phyloP scores from a whole-genome alignment of 345 rosid genomes.

The Cardamine resedifolia region DNA sequence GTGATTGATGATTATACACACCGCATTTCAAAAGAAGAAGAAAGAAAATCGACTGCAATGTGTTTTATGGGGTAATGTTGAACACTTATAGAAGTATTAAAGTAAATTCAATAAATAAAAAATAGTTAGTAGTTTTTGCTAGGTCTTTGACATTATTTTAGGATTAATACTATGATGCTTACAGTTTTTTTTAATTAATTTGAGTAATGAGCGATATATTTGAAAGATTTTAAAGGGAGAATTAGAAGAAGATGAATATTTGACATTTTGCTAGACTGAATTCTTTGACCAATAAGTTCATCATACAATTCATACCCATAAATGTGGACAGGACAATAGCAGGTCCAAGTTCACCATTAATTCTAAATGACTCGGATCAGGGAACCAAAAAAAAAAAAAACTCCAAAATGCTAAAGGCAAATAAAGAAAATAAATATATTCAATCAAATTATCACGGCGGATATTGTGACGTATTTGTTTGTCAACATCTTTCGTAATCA shows the following conservation, averaged over 20 bases:
- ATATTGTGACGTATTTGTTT: not conserved
- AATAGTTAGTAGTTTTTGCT: not conserved
- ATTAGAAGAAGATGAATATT: not conserved
- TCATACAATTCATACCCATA: not conserved
- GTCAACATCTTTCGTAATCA: not conserved
- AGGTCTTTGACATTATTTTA: not conserved
- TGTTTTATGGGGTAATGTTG: not conserved
- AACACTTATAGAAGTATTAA: too few relatives aligned
- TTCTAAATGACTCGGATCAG: not conserved
- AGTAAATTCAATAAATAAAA: not conserved
- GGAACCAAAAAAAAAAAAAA: not conserved
- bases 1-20: not conserved
- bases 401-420: not conserved
- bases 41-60: not conserved
- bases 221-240: not conserved
- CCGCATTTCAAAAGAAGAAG: not conserved
- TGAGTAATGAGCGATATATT: not conserved
- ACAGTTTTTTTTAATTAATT: not conserved
- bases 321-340: not conserved
- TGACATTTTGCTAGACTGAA: constrained; percentile 22
- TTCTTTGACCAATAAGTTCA: constrained; percentile 24
- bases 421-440: not conserved
- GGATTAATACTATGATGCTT: not conserved
- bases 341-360: not conserved
- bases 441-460: not conserved